phyloP scores from a whole-genome alignment of 371 early-diverging fungal species.

The Mucor mucedo region DNA sequence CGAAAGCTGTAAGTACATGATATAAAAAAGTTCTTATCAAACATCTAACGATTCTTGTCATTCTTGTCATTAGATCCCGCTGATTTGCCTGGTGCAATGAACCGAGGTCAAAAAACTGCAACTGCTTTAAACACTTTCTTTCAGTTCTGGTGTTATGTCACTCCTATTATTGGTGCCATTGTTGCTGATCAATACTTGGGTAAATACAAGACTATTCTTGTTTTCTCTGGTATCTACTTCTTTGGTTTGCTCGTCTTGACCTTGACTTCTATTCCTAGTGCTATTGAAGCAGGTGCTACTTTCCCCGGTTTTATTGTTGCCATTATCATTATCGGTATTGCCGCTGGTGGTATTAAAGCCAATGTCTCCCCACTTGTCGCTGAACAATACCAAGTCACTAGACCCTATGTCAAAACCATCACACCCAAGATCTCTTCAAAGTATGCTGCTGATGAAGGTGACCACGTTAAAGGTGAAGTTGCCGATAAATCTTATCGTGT shows the following conservation, averaged over 20 bases:
- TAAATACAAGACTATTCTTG: conserved; percentile 80
- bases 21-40: background rate
- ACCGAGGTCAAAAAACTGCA: conserved; percentile 53
- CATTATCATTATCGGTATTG: conserved; percentile 72
- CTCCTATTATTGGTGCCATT: conserved; percentile 82
- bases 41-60: background rate
- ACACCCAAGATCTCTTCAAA: conserved; percentile 45
- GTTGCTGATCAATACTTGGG: conserved; percentile 86
- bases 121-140: conserved; percentile 79
- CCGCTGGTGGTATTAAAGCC: conserved; percentile 60
- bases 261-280: conserved; percentile 62
- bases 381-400: conserved; percentile 43
- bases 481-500: conserved; percentile 33
- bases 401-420: conserved; percentile 44
- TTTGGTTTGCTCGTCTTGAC: conserved; percentile 74
- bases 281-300: conserved; percentile 59
- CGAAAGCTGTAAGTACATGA: conserved; percentile 34
- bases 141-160: conserved; percentile 80
- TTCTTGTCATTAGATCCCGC: conserved; percentile 39
- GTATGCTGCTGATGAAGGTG: conserved; percentile 44
- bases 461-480: conserved; percentile 10
- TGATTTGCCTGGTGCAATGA: conserved; percentile 52
- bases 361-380: conserved; percentile 56
- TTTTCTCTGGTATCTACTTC: conserved; percentile 70
- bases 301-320: conserved; percentile 72